phyloP scores from a whole-genome alignment of 306 rosid species.

The Prinsepia uniflora region DNA sequence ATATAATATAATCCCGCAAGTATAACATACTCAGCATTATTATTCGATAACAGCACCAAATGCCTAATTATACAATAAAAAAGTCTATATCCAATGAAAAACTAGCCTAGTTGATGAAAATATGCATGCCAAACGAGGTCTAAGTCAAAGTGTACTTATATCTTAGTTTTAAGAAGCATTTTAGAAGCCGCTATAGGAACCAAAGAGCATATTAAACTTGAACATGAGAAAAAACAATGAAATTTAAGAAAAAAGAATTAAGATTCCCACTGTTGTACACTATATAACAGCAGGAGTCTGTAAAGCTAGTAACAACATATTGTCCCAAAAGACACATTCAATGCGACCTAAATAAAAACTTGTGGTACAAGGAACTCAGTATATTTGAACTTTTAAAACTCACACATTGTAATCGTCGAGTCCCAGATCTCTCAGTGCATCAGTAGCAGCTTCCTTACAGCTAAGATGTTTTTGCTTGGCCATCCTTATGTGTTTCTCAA shows the following conservation, averaged over 20 bases:
- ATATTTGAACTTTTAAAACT: constrained; percentile 5
- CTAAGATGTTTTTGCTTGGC: constrained; percentile 72
- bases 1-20: too few relatives aligned
- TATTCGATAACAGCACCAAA: too few relatives aligned
- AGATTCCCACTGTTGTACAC: background rate
- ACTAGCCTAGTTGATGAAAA: too few relatives aligned
- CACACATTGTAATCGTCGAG: constrained; percentile 58
- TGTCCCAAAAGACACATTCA: background rate
- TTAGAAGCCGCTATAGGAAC: background rate
- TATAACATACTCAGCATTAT: too few relatives aligned
- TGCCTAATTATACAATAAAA: too few relatives aligned
- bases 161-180: too few relatives aligned
- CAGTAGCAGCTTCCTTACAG: constrained; percentile 87
- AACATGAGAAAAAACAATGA: background rate
- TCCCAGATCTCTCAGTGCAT: constrained; percentile 85
- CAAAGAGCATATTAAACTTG: background rate
- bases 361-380: background rate
- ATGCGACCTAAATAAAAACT: background rate
- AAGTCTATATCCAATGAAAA: too few relatives aligned
- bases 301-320: background rate
- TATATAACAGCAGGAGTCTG: background rate
- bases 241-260: background rate
- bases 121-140: too few relatives aligned
- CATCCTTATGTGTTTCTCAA: constrained; percentile 66
- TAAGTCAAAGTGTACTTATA: too few relatives aligned